Base-by-base conservation (phyloP, 768 basidiomycete species). In the Mycena floridula region DNA sequence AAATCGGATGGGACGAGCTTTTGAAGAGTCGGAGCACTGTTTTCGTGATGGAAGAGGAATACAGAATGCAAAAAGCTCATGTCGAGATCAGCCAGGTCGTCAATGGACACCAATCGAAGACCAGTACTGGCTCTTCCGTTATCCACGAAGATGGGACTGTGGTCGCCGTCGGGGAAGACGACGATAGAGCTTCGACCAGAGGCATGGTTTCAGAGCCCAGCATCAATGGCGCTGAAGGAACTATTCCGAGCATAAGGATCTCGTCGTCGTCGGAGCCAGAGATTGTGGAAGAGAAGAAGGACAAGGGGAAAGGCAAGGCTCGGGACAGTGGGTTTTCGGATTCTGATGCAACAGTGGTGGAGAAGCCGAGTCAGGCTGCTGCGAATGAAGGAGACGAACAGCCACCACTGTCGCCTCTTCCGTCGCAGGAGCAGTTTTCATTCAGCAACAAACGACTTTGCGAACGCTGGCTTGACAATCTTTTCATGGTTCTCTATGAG, bases 11-110 rank as follows among this genome's bases (percentile, higher is more conserved):
- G 96, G 96, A 99, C 66, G 96, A 98, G 68, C 77, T 98, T 3
- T 74, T 99, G 45, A 93, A 93, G 70, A 87, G 89, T 12, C 83
- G 96, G 76, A 92, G 89, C 62, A 67, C 72, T 27, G 96, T 99
- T 12, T 98, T 99, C 63, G 96, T 99, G 30, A 99, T 99, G 96
- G 96, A 98, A 61, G 95, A 99, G 60, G 96, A 99, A 61, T 99
- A 99, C 60, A 78, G 96, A 27, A 87, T 89, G 82, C 95, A 97
- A 68, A 97, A 97, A 60, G 84, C 87, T 2, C 79, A 87, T 5
- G 68, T 60, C 2, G 89, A 93, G 23, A 69, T 85, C n/a, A 72
- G 39, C n/a, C 60, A 68, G 40, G 59, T 50, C n/a, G 52, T 56
- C 15, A 40, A 25, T n/a, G 48, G 49, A 5, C n/a, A n/a, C n/a